Conservation (phyloP, 352 stramenopile species). For the Peronospora farinosa region DNA sequence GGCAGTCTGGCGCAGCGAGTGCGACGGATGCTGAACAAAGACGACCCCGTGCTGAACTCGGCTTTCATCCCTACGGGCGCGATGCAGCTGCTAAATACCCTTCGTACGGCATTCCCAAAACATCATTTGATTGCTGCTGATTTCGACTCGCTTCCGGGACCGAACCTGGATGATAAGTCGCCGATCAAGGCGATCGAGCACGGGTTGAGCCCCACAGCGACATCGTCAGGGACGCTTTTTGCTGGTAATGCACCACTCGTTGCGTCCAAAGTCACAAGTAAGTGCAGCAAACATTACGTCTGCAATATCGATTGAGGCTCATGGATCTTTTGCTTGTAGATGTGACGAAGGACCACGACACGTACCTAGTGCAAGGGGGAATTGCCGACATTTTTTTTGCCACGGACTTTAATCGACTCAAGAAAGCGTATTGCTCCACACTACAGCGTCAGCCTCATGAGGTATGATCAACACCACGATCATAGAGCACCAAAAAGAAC, state of each 20-base stretch:
- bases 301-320: background rate
- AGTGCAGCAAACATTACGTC: background rate
- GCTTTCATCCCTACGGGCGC: slow-evolving; percentile 86
- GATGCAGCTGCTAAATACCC: slow-evolving; percentile 82
- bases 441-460: slow-evolving; percentile 48
- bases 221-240: slow-evolving; percentile 56
- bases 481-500: background rate
- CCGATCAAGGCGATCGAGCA: slow-evolving; percentile 52
- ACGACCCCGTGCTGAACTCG: slow-evolving; percentile 44
- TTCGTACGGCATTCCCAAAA: slow-evolving; percentile 67
- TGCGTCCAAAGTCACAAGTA: slow-evolving; percentile 71
- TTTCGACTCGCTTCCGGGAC: slow-evolving; percentile 80
- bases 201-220: slow-evolving; percentile 57
- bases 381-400: slow-evolving; percentile 90
- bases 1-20: slow-evolving; percentile 43
- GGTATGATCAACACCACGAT: slow-evolving; percentile 14
- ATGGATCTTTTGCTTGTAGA: slow-evolving; percentile 24
- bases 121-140: slow-evolving; percentile 86
- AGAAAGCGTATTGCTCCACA: slow-evolving; percentile 72
- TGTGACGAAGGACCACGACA: slow-evolving; percentile 79
- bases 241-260: slow-evolving; percentile 85
- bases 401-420: slow-evolving; percentile 80
- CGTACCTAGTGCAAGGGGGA: slow-evolving; percentile 79
- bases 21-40: slow-evolving; percentile 43
- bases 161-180: slow-evolving; percentile 48